phyloP scores from a whole-genome alignment of 2,329 filamentous ascomycete species.

The Sphaceloma murrayae region DNA sequence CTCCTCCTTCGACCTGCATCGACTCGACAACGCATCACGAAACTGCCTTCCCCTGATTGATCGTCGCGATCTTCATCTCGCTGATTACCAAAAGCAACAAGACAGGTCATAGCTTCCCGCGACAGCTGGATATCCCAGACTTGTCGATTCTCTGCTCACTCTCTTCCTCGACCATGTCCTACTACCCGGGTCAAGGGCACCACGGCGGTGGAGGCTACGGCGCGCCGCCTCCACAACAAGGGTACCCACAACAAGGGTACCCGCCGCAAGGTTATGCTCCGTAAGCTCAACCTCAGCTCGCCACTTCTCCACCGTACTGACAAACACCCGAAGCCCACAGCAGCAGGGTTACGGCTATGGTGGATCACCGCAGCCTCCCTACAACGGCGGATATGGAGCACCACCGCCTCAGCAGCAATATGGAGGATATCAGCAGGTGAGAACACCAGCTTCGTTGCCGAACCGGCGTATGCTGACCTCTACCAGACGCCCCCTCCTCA shows the following conservation, averaged over 20 bases:
- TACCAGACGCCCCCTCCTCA: constrained; percentile 17
- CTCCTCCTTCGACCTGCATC: constrained; percentile 10
- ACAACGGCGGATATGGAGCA: constrained; percentile 30
- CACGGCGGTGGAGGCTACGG: constrained; percentile 31
- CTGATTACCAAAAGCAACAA: constrained; percentile 5
- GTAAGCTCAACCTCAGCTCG: not conserved
- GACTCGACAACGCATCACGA: constrained; percentile 13
- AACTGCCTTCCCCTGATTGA: constrained; percentile 9
- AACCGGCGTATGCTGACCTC: not conserved
- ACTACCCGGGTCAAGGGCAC: constrained; percentile 19
- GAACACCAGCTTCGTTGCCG: constrained; percentile 12
- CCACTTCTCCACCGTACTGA: not conserved
- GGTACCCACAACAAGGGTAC: constrained; percentile 18
- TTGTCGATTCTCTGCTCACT: constrained; percentile 1
- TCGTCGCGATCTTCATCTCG: constrained; percentile 11
- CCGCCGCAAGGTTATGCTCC: constrained; percentile 14
- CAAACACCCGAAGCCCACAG: constrained; percentile 10
- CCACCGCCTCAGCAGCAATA: constrained; percentile 32
- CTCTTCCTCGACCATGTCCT: constrained; percentile 17
- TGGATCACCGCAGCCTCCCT: constrained; percentile 30
- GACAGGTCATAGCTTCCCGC: constrained; percentile 8
- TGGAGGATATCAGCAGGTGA: constrained; percentile 34
- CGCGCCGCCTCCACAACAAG: constrained; percentile 31
- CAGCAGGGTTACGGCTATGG: constrained; percentile 25
- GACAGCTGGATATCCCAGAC: not conserved